Evolutionary conservation across 2,329 filamentous ascomycete genomes (phyloP).

Genomic region (Sporothrix variecibatus): DNA sequence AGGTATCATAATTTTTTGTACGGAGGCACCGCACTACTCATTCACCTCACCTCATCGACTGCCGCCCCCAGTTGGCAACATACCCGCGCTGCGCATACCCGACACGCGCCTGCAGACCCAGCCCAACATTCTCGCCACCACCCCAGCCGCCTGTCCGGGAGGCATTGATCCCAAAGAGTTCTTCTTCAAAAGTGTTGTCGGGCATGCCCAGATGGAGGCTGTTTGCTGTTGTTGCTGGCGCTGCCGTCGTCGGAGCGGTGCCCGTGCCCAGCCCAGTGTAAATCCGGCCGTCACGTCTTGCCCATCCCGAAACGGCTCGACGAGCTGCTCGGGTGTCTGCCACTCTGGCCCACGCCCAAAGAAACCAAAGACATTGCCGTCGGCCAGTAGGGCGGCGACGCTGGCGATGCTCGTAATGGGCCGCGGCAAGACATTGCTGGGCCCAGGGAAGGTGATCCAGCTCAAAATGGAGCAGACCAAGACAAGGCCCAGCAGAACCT

Average conservation of each 20-base stretch:
- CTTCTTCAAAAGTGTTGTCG: conserved; percentile 2
- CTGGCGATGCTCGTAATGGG: conserved; percentile 42
- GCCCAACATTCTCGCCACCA: conserved; percentile 33
- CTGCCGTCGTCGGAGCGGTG: not conserved
- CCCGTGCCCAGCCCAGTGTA: not conserved
- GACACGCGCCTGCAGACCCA: conserved; percentile 33
- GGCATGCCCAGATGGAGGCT: not conserved
- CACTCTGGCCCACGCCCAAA: conserved; percentile 25
- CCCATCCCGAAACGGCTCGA: not conserved
- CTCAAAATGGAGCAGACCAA: conserved; percentile 36
- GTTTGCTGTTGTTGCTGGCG: not conserved
- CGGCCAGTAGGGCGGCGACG: conserved; percentile 41
- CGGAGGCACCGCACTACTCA: too few relatives aligned
- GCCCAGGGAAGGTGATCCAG: conserved; percentile 36
- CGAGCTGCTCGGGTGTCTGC: not conserved
- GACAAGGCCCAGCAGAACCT: conserved; percentile 38
- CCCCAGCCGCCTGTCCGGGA: conserved; percentile 34
- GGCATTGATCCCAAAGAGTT: conserved; percentile 32
- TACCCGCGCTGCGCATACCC: conserved; percentile 29
- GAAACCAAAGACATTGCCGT: conserved; percentile 41
- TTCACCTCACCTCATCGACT: not conserved
- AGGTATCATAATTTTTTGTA: too few relatives aligned
- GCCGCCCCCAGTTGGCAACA: conserved; percentile 21
- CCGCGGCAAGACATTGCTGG: conserved; percentile 36
- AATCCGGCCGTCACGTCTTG: not conserved